These are phyloP conservation scores for Starmerella cellae DNA, from an alignment of 805 yeast genomes.

Conservation along the genomic window DNA sequence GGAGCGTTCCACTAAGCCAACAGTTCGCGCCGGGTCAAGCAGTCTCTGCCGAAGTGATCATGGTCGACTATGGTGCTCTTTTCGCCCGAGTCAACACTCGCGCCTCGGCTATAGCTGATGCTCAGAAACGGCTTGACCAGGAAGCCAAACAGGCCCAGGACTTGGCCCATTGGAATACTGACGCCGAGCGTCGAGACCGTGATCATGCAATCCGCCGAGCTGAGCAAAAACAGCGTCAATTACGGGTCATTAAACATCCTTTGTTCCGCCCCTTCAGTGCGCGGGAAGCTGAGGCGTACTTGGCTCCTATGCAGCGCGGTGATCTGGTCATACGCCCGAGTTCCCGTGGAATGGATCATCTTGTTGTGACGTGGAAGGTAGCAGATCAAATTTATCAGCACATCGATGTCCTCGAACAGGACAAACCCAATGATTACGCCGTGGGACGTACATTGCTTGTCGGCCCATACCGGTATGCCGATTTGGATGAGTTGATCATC, in stretches of 20 bases:
- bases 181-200: constrained; percentile 46
- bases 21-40: constrained; percentile 50
- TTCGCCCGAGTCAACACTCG: constrained; percentile 61
- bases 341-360: constrained; percentile 72
- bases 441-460: constrained; percentile 49
- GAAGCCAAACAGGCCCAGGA: constrained; percentile 31
- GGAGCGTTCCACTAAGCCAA: constrained; percentile 20
- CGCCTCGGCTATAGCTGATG: constrained; percentile 48
- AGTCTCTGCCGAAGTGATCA: constrained; percentile 64
- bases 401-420: constrained; percentile 67
- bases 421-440: constrained; percentile 48
- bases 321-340: constrained; percentile 92
- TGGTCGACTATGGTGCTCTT: constrained; percentile 60
- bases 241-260: constrained; percentile 81
- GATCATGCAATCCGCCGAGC: constrained; percentile 56
- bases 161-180: constrained; percentile 64
- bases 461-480: constrained; percentile 60
- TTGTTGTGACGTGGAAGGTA: constrained; percentile 93
- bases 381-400: constrained; percentile 86
- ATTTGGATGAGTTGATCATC: constrained; percentile 84
- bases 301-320: constrained; percentile 82
- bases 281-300: constrained; percentile 80
- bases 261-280: constrained; percentile 71
- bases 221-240: constrained; percentile 53
- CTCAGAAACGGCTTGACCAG: constrained; percentile 29